Conservation (phyloP, 2,329 filamentous ascomycete genomes). For the Nemania diffusa region DNA sequence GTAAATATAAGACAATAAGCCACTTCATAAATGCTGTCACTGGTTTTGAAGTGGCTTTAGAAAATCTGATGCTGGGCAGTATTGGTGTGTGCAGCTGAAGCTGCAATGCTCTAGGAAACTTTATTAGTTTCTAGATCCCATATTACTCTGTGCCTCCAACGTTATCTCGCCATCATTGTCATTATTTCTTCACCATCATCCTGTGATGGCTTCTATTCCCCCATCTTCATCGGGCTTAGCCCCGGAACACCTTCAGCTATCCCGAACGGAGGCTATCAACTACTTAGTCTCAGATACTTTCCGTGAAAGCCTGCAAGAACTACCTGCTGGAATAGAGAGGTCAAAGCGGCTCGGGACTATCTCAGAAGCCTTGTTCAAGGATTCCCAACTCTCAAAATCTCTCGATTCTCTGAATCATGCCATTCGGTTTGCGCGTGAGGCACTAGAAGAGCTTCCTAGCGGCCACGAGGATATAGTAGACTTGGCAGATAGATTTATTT, state of each 20-base stretch:
- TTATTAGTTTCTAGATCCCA: neutral
- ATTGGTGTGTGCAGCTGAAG: neutral
- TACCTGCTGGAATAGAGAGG: neutral
- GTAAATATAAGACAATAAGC: neutral
- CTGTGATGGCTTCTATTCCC: neutral
- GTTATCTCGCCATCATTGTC: neutral
- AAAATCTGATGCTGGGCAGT: neutral
- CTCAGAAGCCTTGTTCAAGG: slow-evolving; percentile 1
- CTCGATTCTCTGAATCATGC: neutral
- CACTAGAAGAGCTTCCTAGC: slow-evolving; percentile 1
- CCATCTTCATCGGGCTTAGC: neutral
- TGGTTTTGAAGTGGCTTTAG: neutral
- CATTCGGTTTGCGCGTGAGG: neutral
- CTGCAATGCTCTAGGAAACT: neutral
- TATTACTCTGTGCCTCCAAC: neutral
- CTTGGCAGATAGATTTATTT: neutral
- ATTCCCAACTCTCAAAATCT: neutral
- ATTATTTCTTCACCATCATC: neutral
- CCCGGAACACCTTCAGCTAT: neutral
- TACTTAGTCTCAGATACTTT: slow-evolving; percentile 2
- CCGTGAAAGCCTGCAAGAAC: neutral
- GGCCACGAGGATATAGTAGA: neutral
- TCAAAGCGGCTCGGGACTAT: neutral
- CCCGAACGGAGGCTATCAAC: neutral
- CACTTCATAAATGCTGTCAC: neutral